Conservation (phyloP, 768 basidiomycete species). For the Suillus americanus region DNA sequence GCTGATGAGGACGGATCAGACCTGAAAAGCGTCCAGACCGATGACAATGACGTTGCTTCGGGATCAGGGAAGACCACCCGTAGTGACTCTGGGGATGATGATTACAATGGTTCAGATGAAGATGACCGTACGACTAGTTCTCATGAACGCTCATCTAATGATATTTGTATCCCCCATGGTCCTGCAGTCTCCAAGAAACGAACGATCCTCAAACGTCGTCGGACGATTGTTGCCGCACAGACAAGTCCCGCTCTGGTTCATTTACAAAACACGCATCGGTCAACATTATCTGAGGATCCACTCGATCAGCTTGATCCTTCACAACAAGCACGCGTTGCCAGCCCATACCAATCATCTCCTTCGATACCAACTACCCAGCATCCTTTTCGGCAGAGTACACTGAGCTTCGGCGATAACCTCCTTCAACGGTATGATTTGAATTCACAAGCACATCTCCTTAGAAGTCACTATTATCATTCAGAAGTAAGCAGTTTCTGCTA, state of each 20-base stretch:
- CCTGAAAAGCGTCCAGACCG: constrained; percentile 48
- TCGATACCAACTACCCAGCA: constrained; percentile 53
- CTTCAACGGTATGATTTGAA: constrained; percentile 66
- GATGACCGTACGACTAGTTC: constrained; percentile 23
- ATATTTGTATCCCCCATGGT: constrained; percentile 17
- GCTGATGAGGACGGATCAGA: constrained; percentile 58
- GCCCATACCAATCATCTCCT: constrained; percentile 72
- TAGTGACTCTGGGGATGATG: constrained; percentile 33
- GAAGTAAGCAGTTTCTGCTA: constrained; percentile 51
- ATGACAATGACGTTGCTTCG: constrained; percentile 42
- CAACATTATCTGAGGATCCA: constrained; percentile 70
- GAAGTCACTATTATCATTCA: constrained; percentile 86
- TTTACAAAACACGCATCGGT: constrained; percentile 49
- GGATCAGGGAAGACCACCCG: constrained; percentile 19
- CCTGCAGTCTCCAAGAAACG: constrained; percentile 9
- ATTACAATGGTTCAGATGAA: constrained; percentile 44
- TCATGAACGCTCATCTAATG: constrained; percentile 7
- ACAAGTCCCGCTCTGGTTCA: constrained; percentile 74
- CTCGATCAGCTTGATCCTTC: constrained; percentile 62
- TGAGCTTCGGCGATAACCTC: constrained; percentile 52
- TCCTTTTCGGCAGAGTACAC: constrained; percentile 43
- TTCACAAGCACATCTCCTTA: constrained; percentile 70
- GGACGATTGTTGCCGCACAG: constrained; percentile 63
- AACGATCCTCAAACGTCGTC: constrained; percentile 34
- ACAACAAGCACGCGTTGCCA: constrained; percentile 33